Percentiles rank a stretch among this genome's conserved stretches.
Evolutionary conservation across 2,329 filamentous ascomycete species (phyloP).

Genomic region (Penicillium sp.): DNA sequence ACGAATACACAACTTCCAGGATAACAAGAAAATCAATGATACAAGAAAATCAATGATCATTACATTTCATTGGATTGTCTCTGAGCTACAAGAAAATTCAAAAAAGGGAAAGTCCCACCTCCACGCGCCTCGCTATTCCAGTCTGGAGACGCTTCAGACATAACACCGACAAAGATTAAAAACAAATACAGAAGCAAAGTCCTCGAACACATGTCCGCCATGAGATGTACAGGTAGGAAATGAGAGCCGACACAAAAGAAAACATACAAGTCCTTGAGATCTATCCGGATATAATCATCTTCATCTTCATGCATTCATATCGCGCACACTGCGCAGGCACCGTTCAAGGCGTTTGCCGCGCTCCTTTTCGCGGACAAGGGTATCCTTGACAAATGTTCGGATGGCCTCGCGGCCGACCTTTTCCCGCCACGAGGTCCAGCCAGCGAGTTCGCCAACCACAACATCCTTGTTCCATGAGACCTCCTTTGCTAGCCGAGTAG

Average conservation of each 20-base stretch:
- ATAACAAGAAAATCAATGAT: too few species aligned
- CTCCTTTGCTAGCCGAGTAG: slow-evolving; percentile 67
- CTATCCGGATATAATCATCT: slow-evolving; percentile 6
- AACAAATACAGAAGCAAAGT: slow-evolving; percentile 3
- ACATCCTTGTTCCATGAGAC: slow-evolving; percentile 86
- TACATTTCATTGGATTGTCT: not conserved
- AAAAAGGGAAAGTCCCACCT: not conserved
- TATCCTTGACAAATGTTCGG: slow-evolving; percentile 63
- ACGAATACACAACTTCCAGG: not conserved
- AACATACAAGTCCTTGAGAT: slow-evolving; percentile 1
- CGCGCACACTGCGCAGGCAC: slow-evolving; percentile 57
- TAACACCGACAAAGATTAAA: slow-evolving; percentile 1
- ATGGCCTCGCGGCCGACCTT: slow-evolving; percentile 66
- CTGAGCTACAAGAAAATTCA: not conserved
- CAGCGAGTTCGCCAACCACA: slow-evolving; percentile 80
- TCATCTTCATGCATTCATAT: slow-evolving; percentile 18
- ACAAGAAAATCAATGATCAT: not conserved
- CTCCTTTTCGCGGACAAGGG: slow-evolving; percentile 71
- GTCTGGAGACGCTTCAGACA: not conserved
- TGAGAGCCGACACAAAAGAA: not conserved
- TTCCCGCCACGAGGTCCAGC: slow-evolving; percentile 85
- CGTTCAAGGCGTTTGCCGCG: slow-evolving; percentile 71
- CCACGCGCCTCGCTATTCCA: slow-evolving; percentile 5
- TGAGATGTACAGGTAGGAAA: slow-evolving; percentile 15
- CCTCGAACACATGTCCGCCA: slow-evolving; percentile 15